Conservation (phyloP, 441 rosid species). For the Syzygium syzygioides region DNA sequence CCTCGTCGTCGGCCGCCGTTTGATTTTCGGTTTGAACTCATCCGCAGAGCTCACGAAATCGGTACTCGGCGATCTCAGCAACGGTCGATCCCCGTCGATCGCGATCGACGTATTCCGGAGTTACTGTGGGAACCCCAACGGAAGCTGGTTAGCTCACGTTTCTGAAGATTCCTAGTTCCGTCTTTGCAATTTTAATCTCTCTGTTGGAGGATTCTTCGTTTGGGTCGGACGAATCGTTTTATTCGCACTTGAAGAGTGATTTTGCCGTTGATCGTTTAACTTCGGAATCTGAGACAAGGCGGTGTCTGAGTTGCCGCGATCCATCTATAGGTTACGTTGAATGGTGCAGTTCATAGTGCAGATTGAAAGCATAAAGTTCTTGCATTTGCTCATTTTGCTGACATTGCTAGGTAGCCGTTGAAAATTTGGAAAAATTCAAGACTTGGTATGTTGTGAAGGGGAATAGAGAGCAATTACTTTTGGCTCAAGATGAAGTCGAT, state of each 20-base stretch:
- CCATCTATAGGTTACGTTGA: neutral
- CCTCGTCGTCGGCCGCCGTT: neutral
- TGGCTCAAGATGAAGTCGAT: neutral
- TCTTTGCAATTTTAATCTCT: neutral
- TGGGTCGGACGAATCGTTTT: neutral
- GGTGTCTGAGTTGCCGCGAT: neutral
- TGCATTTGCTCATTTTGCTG: neutral
- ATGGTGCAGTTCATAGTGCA: neutral
- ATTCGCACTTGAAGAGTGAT: neutral
- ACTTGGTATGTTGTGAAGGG: neutral
- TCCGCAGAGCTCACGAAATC: slow-evolving; percentile 48
- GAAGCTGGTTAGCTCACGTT: slow-evolving; percentile 38
- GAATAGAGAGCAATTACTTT: neutral
- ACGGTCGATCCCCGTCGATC: slow-evolving; percentile 45
- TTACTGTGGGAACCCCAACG: slow-evolving; percentile 47
- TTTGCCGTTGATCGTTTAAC: neutral
- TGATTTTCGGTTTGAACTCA: neutral
- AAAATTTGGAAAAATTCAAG: neutral
- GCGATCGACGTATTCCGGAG: slow-evolving; percentile 49
- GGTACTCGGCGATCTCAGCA: slow-evolving; percentile 38
- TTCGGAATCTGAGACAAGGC: neutral
- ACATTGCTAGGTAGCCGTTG: neutral
- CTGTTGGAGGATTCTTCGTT: neutral
- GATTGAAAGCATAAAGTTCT: neutral
- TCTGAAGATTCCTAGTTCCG: neutral